phyloP scores from a whole-genome alignment of 495 filamentous ascomycete genomes.

The Hyaloscypha finlandica region DNA sequence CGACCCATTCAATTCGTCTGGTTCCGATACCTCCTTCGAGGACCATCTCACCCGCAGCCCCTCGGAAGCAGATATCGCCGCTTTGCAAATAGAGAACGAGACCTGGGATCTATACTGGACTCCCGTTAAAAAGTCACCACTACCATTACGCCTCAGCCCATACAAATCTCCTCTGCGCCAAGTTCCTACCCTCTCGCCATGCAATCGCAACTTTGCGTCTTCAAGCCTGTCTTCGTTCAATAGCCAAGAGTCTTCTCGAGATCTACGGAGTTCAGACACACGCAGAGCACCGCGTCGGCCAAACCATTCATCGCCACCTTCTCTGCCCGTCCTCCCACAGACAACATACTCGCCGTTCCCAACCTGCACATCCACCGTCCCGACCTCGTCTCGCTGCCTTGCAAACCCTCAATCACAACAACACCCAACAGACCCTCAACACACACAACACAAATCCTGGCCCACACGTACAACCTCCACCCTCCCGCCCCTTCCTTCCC shows the following conservation, averaged over 20 bases:
- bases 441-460: background rate
- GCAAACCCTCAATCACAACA: background rate
- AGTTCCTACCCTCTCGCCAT: background rate
- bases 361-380: background rate
- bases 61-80: background rate
- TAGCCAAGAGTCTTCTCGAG: background rate
- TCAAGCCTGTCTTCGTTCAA: background rate
- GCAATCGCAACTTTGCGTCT: background rate
- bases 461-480: background rate
- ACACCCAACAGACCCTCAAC: background rate
- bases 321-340: background rate
- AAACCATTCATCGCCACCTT: background rate
- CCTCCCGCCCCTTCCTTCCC: background rate
- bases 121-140: background rate
- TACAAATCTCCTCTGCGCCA: background rate
- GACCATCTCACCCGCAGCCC: background rate
- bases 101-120: background rate
- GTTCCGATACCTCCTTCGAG: conserved; percentile 2
- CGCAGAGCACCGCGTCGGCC: background rate
- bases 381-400: background rate
- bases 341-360: background rate
- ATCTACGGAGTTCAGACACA: background rate
- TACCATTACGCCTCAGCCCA: background rate
- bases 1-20: background rate
- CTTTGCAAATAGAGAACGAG: background rate